phyloP scores from a whole-genome alignment of 345 rosid genomes.

The Lumnitzera littorea region DNA sequence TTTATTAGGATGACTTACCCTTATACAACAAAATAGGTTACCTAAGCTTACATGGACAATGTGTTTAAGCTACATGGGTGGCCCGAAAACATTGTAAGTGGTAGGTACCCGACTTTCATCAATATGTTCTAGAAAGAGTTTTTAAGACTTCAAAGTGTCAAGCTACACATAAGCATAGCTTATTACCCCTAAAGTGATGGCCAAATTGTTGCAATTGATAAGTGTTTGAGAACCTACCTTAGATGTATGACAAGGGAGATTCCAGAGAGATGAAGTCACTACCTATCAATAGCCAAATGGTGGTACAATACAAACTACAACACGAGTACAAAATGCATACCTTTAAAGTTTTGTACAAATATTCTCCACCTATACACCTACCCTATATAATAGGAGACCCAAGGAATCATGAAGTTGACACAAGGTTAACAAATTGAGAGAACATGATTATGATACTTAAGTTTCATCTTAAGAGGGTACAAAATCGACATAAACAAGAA shows the following conservation, averaged over 20 bases:
- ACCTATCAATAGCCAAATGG: neutral
- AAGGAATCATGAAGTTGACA: neutral
- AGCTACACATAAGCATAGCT: neutral
- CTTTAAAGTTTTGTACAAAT: slow-evolving; percentile 1
- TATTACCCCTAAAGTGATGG: slow-evolving; percentile 5
- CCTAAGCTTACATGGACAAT: neutral
- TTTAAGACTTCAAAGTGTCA: neutral
- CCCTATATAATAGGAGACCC: slow-evolving; percentile 1
- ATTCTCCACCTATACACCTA: slow-evolving; percentile 1
- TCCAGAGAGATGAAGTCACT: neutral
- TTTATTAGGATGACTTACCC: neutral
- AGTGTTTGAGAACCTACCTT: too few species aligned
- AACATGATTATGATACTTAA: neutral
- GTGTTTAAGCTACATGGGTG: neutral
- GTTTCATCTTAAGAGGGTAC: neutral
- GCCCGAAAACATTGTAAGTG: neutral
- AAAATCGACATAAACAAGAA: neutral
- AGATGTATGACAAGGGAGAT: neutral
- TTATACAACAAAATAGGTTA: neutral
- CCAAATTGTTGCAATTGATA: neutral
- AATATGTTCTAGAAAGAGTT: neutral
- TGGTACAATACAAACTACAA: slow-evolving; percentile 2
- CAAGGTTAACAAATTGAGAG: neutral
- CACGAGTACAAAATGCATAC: neutral
- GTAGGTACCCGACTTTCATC: neutral